Percentiles rank a stretch among this genome's conserved stretches.
phyloP scores from a whole-genome alignment of 2,329 filamentous ascomycete genomes.

The Aspergillus jensenii region DNA sequence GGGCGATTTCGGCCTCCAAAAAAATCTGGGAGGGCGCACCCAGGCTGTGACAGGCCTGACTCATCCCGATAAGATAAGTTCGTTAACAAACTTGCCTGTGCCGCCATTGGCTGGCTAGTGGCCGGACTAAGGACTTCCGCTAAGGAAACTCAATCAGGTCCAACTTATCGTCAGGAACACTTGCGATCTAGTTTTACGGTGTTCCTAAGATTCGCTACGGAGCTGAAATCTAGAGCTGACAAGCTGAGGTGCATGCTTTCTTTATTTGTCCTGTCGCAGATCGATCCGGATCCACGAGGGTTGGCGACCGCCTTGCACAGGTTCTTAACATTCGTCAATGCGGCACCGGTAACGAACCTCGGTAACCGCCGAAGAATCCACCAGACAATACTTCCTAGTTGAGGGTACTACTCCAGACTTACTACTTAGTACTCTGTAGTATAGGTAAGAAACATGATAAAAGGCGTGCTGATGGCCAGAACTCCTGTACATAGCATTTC shows the following conservation, averaged over 20 bases:
- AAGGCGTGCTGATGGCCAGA: neutral
- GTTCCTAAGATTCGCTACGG: neutral
- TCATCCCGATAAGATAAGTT: constrained; percentile 31
- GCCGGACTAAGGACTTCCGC: neutral
- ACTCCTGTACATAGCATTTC: neutral
- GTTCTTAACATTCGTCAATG: neutral
- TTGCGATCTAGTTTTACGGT: constrained; percentile 1
- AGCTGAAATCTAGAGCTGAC: neutral
- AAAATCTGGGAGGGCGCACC: constrained; percentile 11
- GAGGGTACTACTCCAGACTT: no score
- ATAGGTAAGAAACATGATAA: no score
- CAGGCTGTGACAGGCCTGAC: constrained; percentile 13
- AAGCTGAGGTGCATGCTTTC: neutral
- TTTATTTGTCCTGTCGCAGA: neutral
- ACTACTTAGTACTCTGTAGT: no score
- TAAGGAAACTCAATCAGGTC: neutral
- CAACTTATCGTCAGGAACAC: constrained; percentile 1
- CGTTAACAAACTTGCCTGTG: neutral
- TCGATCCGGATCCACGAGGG: neutral
- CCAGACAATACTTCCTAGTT: no score
- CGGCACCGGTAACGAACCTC: neutral
- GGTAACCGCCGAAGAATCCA: neutral
- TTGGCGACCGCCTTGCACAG: neutral
- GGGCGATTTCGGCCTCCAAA: constrained; percentile 28
- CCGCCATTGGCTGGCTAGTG: constrained; percentile 9